phyloP scores from a whole-genome alignment of 352 stramenopile species.

The Pythium pyrilobum region DNA sequence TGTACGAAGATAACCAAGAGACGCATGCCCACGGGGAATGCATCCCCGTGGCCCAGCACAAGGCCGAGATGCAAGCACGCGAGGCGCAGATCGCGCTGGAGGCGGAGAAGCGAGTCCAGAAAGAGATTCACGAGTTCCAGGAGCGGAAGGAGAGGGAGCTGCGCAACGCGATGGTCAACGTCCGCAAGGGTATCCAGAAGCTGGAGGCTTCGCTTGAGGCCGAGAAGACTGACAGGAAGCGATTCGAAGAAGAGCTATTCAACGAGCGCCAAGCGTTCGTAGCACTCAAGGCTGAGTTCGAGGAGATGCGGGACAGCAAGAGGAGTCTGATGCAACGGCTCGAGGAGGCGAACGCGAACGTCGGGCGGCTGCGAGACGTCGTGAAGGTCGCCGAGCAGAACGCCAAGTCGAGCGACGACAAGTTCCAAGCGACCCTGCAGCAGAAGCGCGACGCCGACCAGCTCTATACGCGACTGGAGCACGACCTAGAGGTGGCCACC shows the following conservation, averaged over 20 bases:
- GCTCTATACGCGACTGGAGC: background rate
- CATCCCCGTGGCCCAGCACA: constrained; percentile 46
- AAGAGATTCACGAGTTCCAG: constrained; percentile 54
- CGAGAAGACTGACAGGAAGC: constrained; percentile 41
- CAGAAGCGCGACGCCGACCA: constrained; percentile 1
- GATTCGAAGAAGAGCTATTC: constrained; percentile 42
- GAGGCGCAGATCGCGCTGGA: constrained; percentile 48
- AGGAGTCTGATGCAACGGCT: constrained; percentile 41
- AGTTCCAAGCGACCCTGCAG: constrained; percentile 14
- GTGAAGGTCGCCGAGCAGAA: constrained; percentile 32
- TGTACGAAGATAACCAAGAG: constrained; percentile 9
- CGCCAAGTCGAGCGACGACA: constrained; percentile 26
- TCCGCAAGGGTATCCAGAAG: constrained; percentile 70
- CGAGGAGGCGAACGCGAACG: constrained; percentile 65
- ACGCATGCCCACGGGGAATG: constrained; percentile 14
- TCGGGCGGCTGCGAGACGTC: constrained; percentile 49
- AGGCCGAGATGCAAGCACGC: constrained; percentile 43
- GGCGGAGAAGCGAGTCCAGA: constrained; percentile 45
- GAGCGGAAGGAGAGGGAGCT: constrained; percentile 61
- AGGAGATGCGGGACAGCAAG: constrained; percentile 44
- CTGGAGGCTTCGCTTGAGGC: constrained; percentile 46
- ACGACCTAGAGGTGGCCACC: background rate
- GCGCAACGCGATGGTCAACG: constrained; percentile 62
- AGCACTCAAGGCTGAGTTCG: constrained; percentile 42
- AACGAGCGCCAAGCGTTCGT: constrained; percentile 51